A percentile compares a stretch with the other conserved stretches of the same genome.
These are phyloP conservation scores for Fusarium annulatum DNA, from an alignment of 2,329 filamentous ascomycete genomes.

Conservation along the genomic window DNA sequence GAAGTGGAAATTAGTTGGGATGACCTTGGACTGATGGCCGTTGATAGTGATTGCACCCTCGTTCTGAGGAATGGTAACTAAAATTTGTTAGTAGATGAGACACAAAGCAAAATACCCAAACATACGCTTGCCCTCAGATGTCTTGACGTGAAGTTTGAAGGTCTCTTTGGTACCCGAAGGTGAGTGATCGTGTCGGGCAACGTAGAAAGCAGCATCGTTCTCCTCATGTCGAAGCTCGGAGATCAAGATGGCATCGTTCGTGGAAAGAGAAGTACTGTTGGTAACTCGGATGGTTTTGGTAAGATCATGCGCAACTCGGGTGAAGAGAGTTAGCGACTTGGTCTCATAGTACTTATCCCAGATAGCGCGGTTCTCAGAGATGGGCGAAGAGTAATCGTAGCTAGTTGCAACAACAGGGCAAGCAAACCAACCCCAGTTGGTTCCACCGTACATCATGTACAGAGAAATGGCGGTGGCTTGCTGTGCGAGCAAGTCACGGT, in stretches of 20 bases:
- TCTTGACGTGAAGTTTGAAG: constrained; percentile 66
- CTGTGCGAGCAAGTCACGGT: constrained; percentile 70
- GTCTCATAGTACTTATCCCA: constrained; percentile 72
- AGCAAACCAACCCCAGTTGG: constrained; percentile 70
- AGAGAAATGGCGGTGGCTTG: constrained; percentile 68
- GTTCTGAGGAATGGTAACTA: constrained; percentile 63
- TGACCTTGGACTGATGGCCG: constrained; percentile 70
- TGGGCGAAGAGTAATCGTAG: constrained; percentile 73
- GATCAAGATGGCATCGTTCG: constrained; percentile 62
- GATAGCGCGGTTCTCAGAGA: constrained; percentile 68
- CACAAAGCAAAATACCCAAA: fast-evolving
- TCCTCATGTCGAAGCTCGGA: constrained; percentile 69
- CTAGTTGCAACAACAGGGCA: constrained; percentile 68
- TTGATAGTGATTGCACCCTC: constrained; percentile 62
- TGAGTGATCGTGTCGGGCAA: constrained; percentile 65
- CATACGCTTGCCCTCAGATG: constrained; percentile 60
- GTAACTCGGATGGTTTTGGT: constrained; percentile 63
- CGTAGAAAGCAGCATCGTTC: constrained; percentile 68
- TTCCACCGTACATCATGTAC: constrained; percentile 75
- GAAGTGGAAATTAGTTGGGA: constrained; percentile 69
- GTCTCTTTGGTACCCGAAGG: constrained; percentile 61
- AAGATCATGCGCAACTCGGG: constrained; percentile 60
- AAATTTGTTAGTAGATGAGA: background rate
- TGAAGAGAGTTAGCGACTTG: constrained; percentile 70
- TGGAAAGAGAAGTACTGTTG: constrained; percentile 48